These are phyloP conservation scores for Microcyclospora pomicola DNA, from an alignment of 2,329 filamentous ascomycete species.

Conservation along the genomic window DNA sequence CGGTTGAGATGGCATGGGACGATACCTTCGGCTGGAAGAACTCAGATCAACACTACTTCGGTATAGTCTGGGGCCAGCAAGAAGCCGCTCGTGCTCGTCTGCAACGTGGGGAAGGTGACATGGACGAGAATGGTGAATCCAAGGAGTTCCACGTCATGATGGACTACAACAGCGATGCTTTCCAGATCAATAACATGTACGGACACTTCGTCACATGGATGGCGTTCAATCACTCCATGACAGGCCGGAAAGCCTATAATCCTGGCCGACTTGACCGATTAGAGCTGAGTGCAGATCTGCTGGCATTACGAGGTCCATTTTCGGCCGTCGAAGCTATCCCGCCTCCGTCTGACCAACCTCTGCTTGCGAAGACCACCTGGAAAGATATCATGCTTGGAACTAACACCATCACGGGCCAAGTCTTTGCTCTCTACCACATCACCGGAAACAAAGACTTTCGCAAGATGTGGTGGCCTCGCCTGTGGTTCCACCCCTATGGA, in stretches of 20 bases:
- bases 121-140: background rate
- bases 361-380: slow-evolving; percentile 1
- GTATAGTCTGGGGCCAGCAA: slow-evolving; percentile 8
- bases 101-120: background rate
- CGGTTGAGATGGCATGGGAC: slow-evolving; percentile 23
- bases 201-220: slow-evolving; percentile 8
- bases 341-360: background rate
- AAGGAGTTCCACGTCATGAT: slow-evolving; percentile 7
- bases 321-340: background rate
- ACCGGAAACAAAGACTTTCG: slow-evolving; percentile 19
- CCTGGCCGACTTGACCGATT: slow-evolving; percentile 5
- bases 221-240: slow-evolving; percentile 8
- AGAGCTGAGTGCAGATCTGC: slow-evolving; percentile 3
- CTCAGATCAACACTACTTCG: slow-evolving; percentile 28
- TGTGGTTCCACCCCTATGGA: slow-evolving; percentile 2
- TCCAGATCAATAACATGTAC: slow-evolving; percentile 7
- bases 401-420: slow-evolving; percentile 5
- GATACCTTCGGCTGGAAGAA: slow-evolving; percentile 5
- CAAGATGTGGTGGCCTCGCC: slow-evolving; percentile 17
- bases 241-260: background rate
- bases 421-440: slow-evolving; percentile 7
- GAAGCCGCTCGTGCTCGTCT: slow-evolving; percentile 4
- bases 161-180: slow-evolving; percentile 8
- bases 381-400: slow-evolving; percentile 6
- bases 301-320: background rate